Conservation (phyloP, 2,329 filamentous ascomycete species). For the Knufia petricola region DNA sequence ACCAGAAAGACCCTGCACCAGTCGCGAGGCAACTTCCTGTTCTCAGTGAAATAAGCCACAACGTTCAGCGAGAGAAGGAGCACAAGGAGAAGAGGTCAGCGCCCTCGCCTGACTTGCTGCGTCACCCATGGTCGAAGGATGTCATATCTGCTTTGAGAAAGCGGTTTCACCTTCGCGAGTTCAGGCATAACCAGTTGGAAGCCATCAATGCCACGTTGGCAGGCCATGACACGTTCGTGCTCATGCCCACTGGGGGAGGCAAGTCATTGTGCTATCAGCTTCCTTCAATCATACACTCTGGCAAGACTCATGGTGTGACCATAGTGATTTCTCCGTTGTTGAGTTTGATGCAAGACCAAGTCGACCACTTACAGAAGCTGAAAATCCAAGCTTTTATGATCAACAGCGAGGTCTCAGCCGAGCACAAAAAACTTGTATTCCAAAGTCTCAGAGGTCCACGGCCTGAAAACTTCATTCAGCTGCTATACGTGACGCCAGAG, state of each 20-base stretch:
- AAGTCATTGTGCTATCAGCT: conserved; percentile 97
- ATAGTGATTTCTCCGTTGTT: conserved; percentile 90
- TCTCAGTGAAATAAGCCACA: conserved; percentile 20
- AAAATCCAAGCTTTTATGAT: conserved; percentile 71
- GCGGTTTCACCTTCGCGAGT: conserved; percentile 73
- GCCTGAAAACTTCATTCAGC: conserved; percentile 67
- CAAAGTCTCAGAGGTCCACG: conserved; percentile 50
- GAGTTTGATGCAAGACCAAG: conserved; percentile 96
- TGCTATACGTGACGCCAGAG: conserved; percentile 93
- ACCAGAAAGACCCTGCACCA: not conserved
- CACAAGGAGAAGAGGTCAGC: conserved; percentile 25
- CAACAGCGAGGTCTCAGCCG: conserved; percentile 62
- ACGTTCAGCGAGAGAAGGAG: conserved; percentile 12
- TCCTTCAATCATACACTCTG: conserved; percentile 71
- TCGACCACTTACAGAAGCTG: conserved; percentile 65
- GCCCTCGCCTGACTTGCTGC: conserved; percentile 18
- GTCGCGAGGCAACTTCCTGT: conserved; percentile 7
- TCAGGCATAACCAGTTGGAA: conserved; percentile 84
- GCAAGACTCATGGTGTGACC: conserved; percentile 75
- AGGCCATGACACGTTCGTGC: conserved; percentile 82
- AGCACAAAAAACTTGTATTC: conserved; percentile 58
- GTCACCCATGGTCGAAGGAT: conserved; percentile 73
- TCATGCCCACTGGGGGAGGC: conserved; percentile 96
- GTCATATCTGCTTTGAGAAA: conserved; percentile 72
- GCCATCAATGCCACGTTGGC: conserved; percentile 87